Evolutionary conservation across 805 yeast species (phyloP).

Genomic region (Ogataea populi-albae): DNA sequence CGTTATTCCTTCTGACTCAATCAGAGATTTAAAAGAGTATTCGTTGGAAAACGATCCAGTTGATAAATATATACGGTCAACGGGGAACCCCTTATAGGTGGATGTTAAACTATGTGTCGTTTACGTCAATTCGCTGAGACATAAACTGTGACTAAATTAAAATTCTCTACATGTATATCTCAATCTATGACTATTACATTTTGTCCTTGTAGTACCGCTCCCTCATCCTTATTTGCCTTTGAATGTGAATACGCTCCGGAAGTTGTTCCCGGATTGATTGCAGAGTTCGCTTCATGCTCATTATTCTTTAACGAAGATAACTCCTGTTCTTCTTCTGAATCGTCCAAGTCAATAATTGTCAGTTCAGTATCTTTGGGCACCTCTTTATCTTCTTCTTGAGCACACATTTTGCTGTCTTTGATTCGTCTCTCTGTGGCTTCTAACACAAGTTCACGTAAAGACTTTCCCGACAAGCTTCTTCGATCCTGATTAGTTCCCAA

Average conservation of each 20-base stretch:
- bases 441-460: conserved; percentile 43
- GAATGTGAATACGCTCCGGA: no score
- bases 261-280: no score
- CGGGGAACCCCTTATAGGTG: conserved; percentile 33
- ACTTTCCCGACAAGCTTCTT: conserved; percentile 10
- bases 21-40: conserved; percentile 45
- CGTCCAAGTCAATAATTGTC: conserved; percentile 32
- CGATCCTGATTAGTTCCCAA: conserved; percentile 26
- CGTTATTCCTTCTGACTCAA: conserved; percentile 45
- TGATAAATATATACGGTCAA: conserved; percentile 39
- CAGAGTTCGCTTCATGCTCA: no score
- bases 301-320: no score
- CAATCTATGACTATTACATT: background rate
- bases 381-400: conserved; percentile 27
- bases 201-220: no score
- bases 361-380: conserved; percentile 47
- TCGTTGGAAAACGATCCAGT: conserved; percentile 58
- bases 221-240: no score
- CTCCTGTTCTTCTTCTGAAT: no score
- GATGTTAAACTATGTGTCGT: background rate
- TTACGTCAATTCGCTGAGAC: no score
- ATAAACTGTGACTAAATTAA: no score
- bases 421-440: conserved; percentile 64
- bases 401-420: conserved; percentile 51
- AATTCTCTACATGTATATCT: no score